These are phyloP conservation scores for Antitrichia curtipendula DNA, from an alignment of 225 moss, liverwort and hornwort genomes.

Conservation along the genomic window DNA sequence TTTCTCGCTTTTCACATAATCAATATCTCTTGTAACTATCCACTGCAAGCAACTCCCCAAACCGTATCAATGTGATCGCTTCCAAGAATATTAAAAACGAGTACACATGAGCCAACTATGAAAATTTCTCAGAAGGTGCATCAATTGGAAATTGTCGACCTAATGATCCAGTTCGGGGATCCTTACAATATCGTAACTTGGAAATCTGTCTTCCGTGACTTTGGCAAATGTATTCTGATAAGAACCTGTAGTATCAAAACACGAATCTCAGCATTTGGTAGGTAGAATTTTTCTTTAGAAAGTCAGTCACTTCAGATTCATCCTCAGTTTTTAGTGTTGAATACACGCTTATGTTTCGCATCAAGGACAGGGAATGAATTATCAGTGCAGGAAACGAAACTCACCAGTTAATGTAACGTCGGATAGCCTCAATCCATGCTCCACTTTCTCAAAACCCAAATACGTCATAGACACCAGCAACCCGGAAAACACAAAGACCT, in stretches of 20 bases:
- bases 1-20: constrained; percentile 41
- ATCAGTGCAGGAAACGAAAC: background rate
- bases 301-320: background rate
- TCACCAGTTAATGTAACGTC: constrained; percentile 80
- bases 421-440: constrained; percentile 81
- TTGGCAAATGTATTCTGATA: constrained; percentile 81
- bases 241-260: constrained; percentile 47
- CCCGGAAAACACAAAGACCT: constrained; percentile 54
- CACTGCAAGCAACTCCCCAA: constrained; percentile 33
- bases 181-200: constrained; percentile 77
- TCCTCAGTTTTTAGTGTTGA: background rate
- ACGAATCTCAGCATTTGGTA: background rate
- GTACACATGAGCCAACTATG: background rate
- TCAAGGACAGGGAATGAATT: background rate
- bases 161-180: background rate
- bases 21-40: constrained; percentile 68
- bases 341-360: background rate
- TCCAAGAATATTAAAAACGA: background rate
- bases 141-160: background rate
- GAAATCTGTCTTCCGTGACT: constrained; percentile 72
- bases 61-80: background rate
- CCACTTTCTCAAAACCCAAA: constrained; percentile 74
- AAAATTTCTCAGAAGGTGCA: background rate
- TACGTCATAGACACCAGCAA: constrained; percentile 70
- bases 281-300: background rate